A percentile compares a stretch with the other conserved stretches of the same genome.
Conservation (phyloP, 2,329 filamentous ascomycete genomes). For the Colletotrichum falcatum region DNA sequence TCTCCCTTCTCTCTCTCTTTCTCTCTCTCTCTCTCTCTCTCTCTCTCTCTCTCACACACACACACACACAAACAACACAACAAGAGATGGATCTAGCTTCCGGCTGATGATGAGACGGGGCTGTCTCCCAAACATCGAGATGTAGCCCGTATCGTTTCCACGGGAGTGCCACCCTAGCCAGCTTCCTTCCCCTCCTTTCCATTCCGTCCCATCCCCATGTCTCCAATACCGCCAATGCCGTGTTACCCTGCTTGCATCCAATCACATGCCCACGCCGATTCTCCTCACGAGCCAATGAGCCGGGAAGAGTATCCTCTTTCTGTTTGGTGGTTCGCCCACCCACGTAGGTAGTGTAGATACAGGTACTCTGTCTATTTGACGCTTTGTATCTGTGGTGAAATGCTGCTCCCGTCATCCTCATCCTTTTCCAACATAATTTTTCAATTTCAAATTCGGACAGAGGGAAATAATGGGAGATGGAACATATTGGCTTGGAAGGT, state of each 20-base stretch:
- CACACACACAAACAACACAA: too few species aligned
- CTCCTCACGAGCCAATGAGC: constrained; percentile 18
- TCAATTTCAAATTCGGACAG: neutral
- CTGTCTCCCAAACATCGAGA: constrained; percentile 1
- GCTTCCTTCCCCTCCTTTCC: constrained; percentile 17
- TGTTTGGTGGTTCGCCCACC: constrained; percentile 18
- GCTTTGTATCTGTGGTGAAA: neutral
- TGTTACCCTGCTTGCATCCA: constrained; percentile 24
- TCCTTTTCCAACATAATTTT: neutral
- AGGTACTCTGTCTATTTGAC: neutral
- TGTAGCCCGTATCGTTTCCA: constrained; percentile 15
- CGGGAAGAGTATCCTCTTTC: constrained; percentile 20
- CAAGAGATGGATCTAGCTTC: neutral
- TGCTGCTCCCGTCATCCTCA: neutral
- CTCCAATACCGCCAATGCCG: constrained; percentile 15
- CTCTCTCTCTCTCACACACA: too few species aligned
- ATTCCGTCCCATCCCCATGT: constrained; percentile 32
- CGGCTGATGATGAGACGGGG: neutral
- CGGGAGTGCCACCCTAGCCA: constrained; percentile 35
- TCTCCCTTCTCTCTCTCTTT: neutral
- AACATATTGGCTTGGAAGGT: neutral
- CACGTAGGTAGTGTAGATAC: neutral
- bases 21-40: too few species aligned
- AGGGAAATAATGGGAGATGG: neutral
- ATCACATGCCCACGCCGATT: constrained; percentile 17